phyloP scores from a whole-genome alignment of 805 yeast genomes.

The Wickerhamomyces chambardii region DNA sequence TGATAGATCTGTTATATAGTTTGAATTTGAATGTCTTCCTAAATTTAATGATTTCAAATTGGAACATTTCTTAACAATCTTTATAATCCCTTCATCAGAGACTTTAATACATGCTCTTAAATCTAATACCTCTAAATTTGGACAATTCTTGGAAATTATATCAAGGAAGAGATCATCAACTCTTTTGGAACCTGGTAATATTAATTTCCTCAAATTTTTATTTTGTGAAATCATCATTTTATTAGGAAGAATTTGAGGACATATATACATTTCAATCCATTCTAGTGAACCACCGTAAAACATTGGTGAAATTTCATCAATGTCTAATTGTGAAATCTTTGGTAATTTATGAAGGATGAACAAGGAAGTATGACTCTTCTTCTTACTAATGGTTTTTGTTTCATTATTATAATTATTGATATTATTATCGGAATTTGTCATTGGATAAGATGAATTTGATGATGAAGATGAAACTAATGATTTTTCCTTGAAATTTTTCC shows the following conservation, averaged over 20 bases:
- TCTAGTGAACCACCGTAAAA: slow-evolving; percentile 41
- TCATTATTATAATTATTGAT: slow-evolving; percentile 5
- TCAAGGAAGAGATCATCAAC: slow-evolving; percentile 53
- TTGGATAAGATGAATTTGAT: no score
- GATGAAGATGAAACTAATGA: no score
- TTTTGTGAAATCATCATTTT: slow-evolving; percentile 32
- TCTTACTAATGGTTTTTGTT: slow-evolving; percentile 6
- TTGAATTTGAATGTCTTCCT: slow-evolving; percentile 69
- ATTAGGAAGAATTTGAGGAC: slow-evolving; percentile 63
- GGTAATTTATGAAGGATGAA: slow-evolving; percentile 62
- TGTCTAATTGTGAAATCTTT: slow-evolving; percentile 40
- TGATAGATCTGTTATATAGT: slow-evolving; percentile 62
- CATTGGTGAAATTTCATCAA: slow-evolving; percentile 36
- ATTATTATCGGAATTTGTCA: background rate
- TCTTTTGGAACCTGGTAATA: slow-evolving; percentile 62
- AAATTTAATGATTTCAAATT: slow-evolving; percentile 55
- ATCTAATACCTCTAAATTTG: slow-evolving; percentile 57
- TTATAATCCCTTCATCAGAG: slow-evolving; percentile 66
- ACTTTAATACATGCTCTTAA: slow-evolving; percentile 77
- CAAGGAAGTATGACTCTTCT: slow-evolving; percentile 24
- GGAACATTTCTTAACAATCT: slow-evolving; percentile 54
- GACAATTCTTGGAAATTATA: slow-evolving; percentile 43
- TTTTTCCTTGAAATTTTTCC: slow-evolving; percentile 25
- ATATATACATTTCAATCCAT: slow-evolving; percentile 77
- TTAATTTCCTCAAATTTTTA: slow-evolving; percentile 28